Conservation (phyloP, 805 yeast genomes). For the Metschnikowia sp. region DNA sequence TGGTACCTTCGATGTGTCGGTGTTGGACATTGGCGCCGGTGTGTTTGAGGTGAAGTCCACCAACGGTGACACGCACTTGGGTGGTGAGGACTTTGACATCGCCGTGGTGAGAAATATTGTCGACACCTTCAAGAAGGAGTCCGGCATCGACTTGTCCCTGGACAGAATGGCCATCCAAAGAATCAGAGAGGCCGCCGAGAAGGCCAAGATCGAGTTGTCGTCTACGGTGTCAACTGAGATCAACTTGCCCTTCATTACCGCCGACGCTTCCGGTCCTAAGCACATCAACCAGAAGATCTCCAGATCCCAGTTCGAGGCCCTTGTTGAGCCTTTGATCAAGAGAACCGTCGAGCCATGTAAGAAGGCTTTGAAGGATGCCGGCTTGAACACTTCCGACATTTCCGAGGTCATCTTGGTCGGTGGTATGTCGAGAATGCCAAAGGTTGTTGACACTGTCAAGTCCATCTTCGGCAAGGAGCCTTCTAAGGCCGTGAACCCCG, state of each 20-base stretch:
- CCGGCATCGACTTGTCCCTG: conserved; percentile 55
- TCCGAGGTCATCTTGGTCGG: conserved; percentile 84
- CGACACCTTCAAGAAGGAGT: conserved; percentile 70
- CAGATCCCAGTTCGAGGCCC: conserved; percentile 63
- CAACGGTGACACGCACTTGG: conserved; percentile 92
- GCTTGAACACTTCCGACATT: conserved; percentile 58
- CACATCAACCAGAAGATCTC: conserved; percentile 68
- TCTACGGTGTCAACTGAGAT: conserved; percentile 69
- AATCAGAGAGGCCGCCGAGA: conserved; percentile 67
- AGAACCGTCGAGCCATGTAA: conserved; percentile 73
- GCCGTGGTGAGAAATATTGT: conserved; percentile 80
- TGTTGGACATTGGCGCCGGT: conserved; percentile 95
- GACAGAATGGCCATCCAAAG: conserved; percentile 60
- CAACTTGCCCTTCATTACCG: conserved; percentile 83
- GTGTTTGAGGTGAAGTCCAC: conserved; percentile 97
- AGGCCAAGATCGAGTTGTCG: conserved; percentile 84
- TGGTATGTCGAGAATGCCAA: conserved; percentile 93
- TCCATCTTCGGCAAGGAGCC: conserved; percentile 78
- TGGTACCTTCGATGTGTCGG: conserved; percentile 97
- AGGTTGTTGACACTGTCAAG: conserved; percentile 75
- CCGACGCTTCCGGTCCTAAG: conserved; percentile 80
- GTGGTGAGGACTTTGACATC: conserved; percentile 92
- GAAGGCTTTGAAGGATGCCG: conserved; percentile 81
- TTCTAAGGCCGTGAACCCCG: conserved; percentile 91
- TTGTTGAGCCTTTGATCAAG: conserved; percentile 67